These are phyloP conservation scores for Fusarium transvaalense DNA, from an alignment of 2,329 filamentous ascomycete species.

Conservation along the genomic window DNA sequence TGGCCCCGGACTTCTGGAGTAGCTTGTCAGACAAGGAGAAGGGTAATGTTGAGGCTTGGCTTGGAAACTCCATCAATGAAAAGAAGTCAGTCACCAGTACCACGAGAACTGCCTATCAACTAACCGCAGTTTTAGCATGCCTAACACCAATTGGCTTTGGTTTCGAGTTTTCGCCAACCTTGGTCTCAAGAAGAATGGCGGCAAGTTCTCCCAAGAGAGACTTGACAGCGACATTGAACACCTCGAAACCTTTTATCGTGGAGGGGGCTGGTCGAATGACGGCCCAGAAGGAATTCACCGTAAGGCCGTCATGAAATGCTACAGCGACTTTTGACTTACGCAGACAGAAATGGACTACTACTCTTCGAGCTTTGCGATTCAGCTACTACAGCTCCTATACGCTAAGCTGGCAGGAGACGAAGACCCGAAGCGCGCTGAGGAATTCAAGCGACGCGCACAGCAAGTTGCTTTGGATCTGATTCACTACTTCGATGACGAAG, in stretches of 20 bases:
- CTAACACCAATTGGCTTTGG: constrained; percentile 79
- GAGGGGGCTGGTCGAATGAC: constrained; percentile 85
- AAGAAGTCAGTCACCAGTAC: constrained; percentile 66
- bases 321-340: constrained; percentile 11
- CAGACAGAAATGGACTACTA: constrained; percentile 83
- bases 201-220: constrained; percentile 75
- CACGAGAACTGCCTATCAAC: not conserved
- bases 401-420: constrained; percentile 76
- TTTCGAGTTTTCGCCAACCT: constrained; percentile 88
- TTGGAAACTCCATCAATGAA: constrained; percentile 81
- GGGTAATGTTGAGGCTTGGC: constrained; percentile 76
- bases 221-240: constrained; percentile 82
- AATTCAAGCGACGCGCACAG: constrained; percentile 77
- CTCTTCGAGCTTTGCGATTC: constrained; percentile 84
- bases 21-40: constrained; percentile 72
- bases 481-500: constrained; percentile 81
- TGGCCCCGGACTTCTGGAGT: constrained; percentile 75
- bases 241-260: constrained; percentile 84
- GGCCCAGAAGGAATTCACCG: constrained; percentile 81
- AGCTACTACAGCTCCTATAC: constrained; percentile 82
- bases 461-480: constrained; percentile 77
- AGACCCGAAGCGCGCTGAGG: constrained; percentile 73
- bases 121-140: constrained; percentile 68
- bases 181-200: constrained; percentile 80
- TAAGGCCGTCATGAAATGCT: constrained; percentile 46